These are phyloP conservation scores for apple (Malus domestica) DNA, from an alignment of 306 rosid genomes.

Conservation along the genomic window ASM211411v1 NC_041803.1:3272501-3273000, in stretches of 20 bases:
- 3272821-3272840: slow-evolving; percentile 87
- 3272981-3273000: slow-evolving; percentile 64
- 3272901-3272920: slow-evolving; percentile 91
- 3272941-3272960: slow-evolving; percentile 72
- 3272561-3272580: slow-evolving; percentile 41
- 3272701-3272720: slow-evolving; percentile 59
- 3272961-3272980: slow-evolving; percentile 75
- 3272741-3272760: slow-evolving; percentile 41
- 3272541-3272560: slow-evolving; percentile 33
- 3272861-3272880: slow-evolving; percentile 85
- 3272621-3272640: slow-evolving; percentile 20
- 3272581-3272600: slow-evolving; percentile 30
- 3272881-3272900: slow-evolving; percentile 75
- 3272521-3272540: slow-evolving; percentile 55
- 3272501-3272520: slow-evolving; percentile 35
- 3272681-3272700: slow-evolving; percentile 33
- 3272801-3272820: slow-evolving; percentile 76
- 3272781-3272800: slow-evolving; percentile 28
- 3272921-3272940: slow-evolving; percentile 96
- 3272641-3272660: slow-evolving; percentile 19
- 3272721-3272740: slow-evolving; percentile 78
- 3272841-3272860: slow-evolving; percentile 87
- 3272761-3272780: slow-evolving; percentile 57
- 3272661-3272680: background rate
- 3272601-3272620: slow-evolving; percentile 11